A percentile compares a stretch with the other conserved stretches of the same genome.
phyloP scores from a whole-genome alignment of 2,329 filamentous ascomycete genomes.

The Penicillium sp. region DNA sequence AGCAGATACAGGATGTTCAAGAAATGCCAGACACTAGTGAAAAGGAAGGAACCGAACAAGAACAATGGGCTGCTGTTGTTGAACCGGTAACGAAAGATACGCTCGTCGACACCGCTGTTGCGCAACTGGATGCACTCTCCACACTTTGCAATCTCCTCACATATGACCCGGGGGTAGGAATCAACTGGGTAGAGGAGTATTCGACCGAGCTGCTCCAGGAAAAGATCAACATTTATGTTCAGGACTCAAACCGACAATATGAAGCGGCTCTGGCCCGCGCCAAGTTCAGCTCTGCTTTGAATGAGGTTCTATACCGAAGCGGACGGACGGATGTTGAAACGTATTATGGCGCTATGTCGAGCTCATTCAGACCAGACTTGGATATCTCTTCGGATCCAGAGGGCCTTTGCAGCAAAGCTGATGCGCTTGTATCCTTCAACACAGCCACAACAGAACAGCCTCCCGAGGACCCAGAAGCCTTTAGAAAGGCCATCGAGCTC shows the following conservation, averaged over 20 bases:
- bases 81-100: conserved; percentile 68
- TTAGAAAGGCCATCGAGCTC: conserved; percentile 37
- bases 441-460: conserved; percentile 49
- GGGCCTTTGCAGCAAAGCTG: conserved; percentile 60
- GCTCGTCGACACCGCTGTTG: conserved; percentile 70
- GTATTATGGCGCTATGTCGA: conserved; percentile 55
- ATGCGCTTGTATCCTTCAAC: conserved; percentile 61
- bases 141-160: conserved; percentile 56
- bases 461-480: conserved; percentile 33
- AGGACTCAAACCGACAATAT: conserved; percentile 49
- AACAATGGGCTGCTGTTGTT: conserved; percentile 70
- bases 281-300: conserved; percentile 60
- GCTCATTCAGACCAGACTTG: conserved; percentile 46
- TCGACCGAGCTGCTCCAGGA: conserved; percentile 58
- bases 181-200: conserved; percentile 64
- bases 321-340: conserved; percentile 55
- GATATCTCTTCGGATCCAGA: conserved; percentile 52
- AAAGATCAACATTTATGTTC: conserved; percentile 60
- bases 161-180: conserved; percentile 46
- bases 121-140: conserved; percentile 63
- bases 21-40: conserved; percentile 23
- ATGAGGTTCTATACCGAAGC: conserved; percentile 61
- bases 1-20: conserved; percentile 21
- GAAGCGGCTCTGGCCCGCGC: conserved; percentile 62
- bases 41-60: conserved; percentile 42